phyloP scores from a whole-genome alignment of 2,329 filamentous ascomycete species.

The Colletotrichum incanum region DNA sequence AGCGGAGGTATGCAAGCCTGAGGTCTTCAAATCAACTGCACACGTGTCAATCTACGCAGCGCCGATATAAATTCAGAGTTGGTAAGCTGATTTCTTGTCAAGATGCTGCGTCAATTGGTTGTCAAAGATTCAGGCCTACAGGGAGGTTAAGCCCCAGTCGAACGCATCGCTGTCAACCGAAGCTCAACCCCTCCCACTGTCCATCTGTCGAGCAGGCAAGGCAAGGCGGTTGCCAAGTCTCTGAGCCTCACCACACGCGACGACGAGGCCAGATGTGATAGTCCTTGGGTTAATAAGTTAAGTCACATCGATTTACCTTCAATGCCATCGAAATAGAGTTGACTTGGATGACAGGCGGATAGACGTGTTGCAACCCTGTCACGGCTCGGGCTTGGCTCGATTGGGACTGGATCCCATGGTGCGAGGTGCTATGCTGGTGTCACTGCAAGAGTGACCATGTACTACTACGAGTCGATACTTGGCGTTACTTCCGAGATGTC shows the following conservation, averaged over 20 bases:
- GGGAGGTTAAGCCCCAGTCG: not conserved
- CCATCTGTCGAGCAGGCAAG: not conserved
- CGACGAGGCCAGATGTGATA: not conserved
- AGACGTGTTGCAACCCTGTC: conserved; percentile 9
- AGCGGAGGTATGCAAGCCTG: too few relatives aligned
- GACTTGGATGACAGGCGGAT: conserved; percentile 19
- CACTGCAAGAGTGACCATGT: not conserved
- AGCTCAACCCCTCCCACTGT: not conserved
- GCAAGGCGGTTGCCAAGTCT: not conserved
- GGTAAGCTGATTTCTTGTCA: too few relatives aligned
- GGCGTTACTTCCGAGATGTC: not conserved
- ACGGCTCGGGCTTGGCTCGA: conserved; percentile 7
- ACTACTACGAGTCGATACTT: not conserved
- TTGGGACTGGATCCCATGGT: conserved; percentile 4
- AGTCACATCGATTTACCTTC: not conserved
- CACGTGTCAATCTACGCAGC: too few relatives aligned
- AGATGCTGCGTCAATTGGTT: too few relatives aligned
- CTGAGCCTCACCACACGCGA: not conserved
- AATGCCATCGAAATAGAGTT: conserved; percentile 24
- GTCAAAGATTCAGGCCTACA: too few relatives aligned
- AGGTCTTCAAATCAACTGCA: too few relatives aligned
- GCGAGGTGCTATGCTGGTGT: not conserved
- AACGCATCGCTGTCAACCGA: not conserved
- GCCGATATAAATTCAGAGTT: too few relatives aligned
- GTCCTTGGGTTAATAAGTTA: not conserved